Evolutionary conservation across 73 alveolate genomes (phyloP), one percentile per base, ranked within the genome.

Genomic region (Halteria grandinella): DNA sequence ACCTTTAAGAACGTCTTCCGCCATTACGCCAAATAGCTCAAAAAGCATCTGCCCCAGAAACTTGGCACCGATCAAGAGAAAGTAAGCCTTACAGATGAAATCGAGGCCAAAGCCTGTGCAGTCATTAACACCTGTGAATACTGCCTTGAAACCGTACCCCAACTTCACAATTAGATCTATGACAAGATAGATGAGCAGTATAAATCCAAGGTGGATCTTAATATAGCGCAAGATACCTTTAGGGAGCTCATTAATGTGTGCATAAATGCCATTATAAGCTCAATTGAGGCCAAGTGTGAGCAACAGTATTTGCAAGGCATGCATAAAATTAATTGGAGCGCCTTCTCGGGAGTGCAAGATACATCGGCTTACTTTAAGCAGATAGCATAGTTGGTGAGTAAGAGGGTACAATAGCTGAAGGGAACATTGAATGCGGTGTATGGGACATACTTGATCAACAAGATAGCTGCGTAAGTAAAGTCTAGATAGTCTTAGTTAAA

Each of bases 121-220:
- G 60, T 91, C 33, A 87, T 91, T 6, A 91, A 91, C 72, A 91
- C 97, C 25, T 87, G 97, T 48, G 97, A 91, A 36, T 91, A 91
- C 54, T 91, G 97, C 52, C 49, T 75, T 21, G 89, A 88, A 8
- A 91, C 93, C 29, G 58, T 91, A 11, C 94, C 94, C 0, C 93
- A 91, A 6, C 73, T 91, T 11, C 79, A 88, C 21, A 81, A 78
- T 23, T 78, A 88, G 37, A 87, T 91, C 25, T 75, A 87, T 33
- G 94, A 91, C 51, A 84, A 91, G 79, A 87, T 91, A 17, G 97
- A 91, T 82, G 95, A 91, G 45, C 59, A 59, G 63, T 91, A 80
- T 63, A 86, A 91, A 71, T 76, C 81, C 18, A 82, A 87, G 55
- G 78, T 91, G 18, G 85, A 86, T 40, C 53, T 66, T 4, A 66